Evolutionary conservation across 148 eudicot species (phyloP), one percentile per base, ranked within the genome.

Genomic region (Rhododendron griersonianum): DNA sequence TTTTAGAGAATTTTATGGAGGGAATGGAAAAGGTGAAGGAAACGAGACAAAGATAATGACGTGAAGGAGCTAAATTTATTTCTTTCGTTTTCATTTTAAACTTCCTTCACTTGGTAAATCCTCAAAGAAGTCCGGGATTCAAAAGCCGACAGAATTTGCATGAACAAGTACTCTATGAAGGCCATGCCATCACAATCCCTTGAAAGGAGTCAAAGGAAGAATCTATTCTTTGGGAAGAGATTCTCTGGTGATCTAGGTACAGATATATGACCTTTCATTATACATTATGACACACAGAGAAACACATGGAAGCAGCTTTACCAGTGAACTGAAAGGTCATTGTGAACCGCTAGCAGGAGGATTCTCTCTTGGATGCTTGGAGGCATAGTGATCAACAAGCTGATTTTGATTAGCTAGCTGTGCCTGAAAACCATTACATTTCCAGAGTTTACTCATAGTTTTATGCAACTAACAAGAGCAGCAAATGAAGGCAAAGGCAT

Each of bases 321-420:
- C 57, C 75, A 6, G 53, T 11, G 13, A 81, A 41, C 19, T 25
- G 39, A 78, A 82, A 25, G 74, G 88, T 89, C 90, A 94, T 85
- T 88, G 89, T 47, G 98, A 94, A 90, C 86, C 91, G 91, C 94
- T 95, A 48, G 74, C 74, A 3, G 98, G 96, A 82, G 98, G 93
- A 90, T 90, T 92, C 86, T 95, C 96, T 88, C 92, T 95, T 39
- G 98, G 98, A 88, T 95, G 98, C 82, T 95, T 95, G 41, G 98
- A 93, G 74, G 90, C 87, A 35, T 95, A 95, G 88, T 95, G 98
- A 92, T 95, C 98, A 75, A 35, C 78, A 15, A 95, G 94, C 89
- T 95, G 96, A 71, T 94, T 95, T 45, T 92, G 91, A 91, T 95
- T 95, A 30, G 95, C 98, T 88, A 95, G 91, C 84, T 93, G 95